These are phyloP conservation scores for Middelhovenomyces tepae DNA, from an alignment of 805 yeast genomes.

Conservation along the genomic window DNA sequence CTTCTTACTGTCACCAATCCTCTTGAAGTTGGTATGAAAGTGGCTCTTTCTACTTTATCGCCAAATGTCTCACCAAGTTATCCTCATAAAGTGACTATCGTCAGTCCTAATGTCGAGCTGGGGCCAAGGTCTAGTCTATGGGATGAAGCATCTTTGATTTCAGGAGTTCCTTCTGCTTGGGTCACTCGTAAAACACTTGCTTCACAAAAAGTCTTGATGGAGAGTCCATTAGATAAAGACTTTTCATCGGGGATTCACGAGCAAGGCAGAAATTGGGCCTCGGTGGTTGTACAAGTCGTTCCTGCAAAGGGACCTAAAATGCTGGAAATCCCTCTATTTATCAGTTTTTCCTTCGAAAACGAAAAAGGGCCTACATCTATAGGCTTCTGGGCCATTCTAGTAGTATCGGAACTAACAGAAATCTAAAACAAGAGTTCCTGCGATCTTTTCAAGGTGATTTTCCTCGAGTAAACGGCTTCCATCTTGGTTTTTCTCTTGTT, in stretches of 20 bases:
- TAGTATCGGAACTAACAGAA: too few species aligned
- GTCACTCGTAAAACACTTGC: slow-evolving; percentile 21
- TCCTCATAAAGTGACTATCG: slow-evolving; percentile 12
- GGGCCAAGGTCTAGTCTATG: slow-evolving; percentile 18
- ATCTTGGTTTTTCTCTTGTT: slow-evolving; percentile 23
- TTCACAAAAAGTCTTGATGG: slow-evolving; percentile 23
- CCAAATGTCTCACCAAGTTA: slow-evolving; percentile 4
- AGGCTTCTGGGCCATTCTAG: too few species aligned
- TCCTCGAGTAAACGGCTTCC: slow-evolving; percentile 28
- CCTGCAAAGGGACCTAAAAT: slow-evolving; percentile 2
- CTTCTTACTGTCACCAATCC: slow-evolving; percentile 19
- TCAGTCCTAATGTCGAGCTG: slow-evolving; percentile 14
- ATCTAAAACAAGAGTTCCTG: slow-evolving; percentile 40
- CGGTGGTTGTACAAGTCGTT: slow-evolving; percentile 11
- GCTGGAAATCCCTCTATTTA: slow-evolving; percentile 11
- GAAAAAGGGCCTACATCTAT: too few species aligned
- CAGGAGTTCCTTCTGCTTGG: slow-evolving; percentile 18
- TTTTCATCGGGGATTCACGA: slow-evolving; percentile 11
- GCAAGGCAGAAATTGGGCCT: slow-evolving; percentile 24
- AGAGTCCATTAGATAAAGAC: slow-evolving; percentile 10
- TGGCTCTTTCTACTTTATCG: slow-evolving; percentile 13
- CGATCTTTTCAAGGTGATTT: slow-evolving; percentile 35
- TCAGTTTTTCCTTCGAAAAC: slow-evolving; percentile 12
- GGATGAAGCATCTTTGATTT: slow-evolving; percentile 19
- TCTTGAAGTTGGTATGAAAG: slow-evolving; percentile 7